Evolutionary conservation across 345 rosid species (phyloP).

Genomic region (Populus alba): DNA sequence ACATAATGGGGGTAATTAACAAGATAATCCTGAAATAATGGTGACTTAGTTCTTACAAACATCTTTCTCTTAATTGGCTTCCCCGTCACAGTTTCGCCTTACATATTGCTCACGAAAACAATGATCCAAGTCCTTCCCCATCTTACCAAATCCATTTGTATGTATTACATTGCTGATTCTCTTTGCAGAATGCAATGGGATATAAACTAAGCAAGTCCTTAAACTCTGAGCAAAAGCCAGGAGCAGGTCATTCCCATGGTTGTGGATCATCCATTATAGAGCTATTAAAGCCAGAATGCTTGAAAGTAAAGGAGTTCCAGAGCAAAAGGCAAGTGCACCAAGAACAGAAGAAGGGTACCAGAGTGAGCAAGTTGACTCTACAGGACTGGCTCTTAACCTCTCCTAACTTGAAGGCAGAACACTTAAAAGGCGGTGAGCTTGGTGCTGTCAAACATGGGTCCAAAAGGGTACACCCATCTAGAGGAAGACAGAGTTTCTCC

Average conservation of each 20-base stretch:
- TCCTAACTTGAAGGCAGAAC: conserved; percentile 19
- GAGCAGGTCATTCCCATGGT: background rate
- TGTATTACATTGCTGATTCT: background rate
- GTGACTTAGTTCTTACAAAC: background rate
- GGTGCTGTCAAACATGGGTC: conserved; percentile 18
- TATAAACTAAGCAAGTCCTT: conserved; percentile 18
- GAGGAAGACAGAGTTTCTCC: conserved; percentile 1
- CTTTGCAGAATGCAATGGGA: conserved; percentile 19
- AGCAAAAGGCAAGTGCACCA: background rate
- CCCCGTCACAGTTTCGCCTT: background rate
- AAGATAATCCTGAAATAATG: background rate
- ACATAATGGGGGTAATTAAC: background rate
- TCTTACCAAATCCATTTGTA: background rate
- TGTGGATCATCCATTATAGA: conserved; percentile 5
- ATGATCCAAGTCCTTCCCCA: background rate
- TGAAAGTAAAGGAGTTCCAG: conserved; percentile 14
- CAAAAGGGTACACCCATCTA: conserved; percentile 23
- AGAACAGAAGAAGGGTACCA: background rate
- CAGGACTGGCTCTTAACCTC: conserved; percentile 39
- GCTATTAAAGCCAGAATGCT: conserved; percentile 25
- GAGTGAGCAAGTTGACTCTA: conserved; percentile 23
- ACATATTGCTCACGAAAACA: background rate
- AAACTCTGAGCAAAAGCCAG: background rate
- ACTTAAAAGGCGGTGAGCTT: conserved; percentile 24
- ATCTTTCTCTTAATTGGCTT: background rate